Percentiles rank a stretch among this genome's conserved stretches.
Evolutionary conservation across 495 filamentous ascomycete species (phyloP).

Genomic region (Bacidia rubella): DNA sequence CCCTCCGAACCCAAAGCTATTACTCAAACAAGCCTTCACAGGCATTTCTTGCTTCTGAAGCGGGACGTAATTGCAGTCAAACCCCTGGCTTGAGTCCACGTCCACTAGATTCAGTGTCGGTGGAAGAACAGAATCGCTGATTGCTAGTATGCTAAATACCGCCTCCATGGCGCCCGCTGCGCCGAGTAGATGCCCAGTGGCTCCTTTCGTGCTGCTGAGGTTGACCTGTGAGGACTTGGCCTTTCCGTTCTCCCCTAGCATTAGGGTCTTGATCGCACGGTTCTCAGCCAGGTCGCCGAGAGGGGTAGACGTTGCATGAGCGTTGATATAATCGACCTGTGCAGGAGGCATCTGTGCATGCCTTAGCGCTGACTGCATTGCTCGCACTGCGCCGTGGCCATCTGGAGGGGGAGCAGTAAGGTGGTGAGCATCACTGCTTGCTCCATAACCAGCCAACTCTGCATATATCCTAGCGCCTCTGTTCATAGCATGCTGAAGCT

Average conservation of each 20-base stretch:
- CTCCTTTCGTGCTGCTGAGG: conserved; percentile 87
- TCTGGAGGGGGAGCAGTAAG: conserved; percentile 78
- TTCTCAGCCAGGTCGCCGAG: conserved; percentile 86
- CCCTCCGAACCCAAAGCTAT: conserved; percentile 96
- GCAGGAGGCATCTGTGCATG: conserved; percentile 55
- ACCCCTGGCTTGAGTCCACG: conserved; percentile 41
- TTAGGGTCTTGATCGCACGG: conserved; percentile 60
- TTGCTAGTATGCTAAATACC: conserved; percentile 65
- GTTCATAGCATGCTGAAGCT: conserved; percentile 72
- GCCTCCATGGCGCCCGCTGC: conserved; percentile 85
- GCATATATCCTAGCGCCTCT: conserved; percentile 77
- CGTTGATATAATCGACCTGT: conserved; percentile 84
- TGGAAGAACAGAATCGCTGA: conserved; percentile 63
- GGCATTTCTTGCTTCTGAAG: conserved; percentile 49
- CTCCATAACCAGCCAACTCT: conserved; percentile 77
- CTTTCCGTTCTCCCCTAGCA: conserved; percentile 60
- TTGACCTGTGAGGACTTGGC: conserved; percentile 51
- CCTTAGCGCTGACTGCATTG: conserved; percentile 74
- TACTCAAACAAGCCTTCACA: conserved; percentile 69
- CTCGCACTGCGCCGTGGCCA: conserved; percentile 63
- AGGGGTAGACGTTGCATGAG: conserved; percentile 78
- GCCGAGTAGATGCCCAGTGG: conserved; percentile 82
- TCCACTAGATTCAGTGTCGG: conserved; percentile 75
- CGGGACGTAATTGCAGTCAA: conserved; percentile 80
- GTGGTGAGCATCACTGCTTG: conserved; percentile 78